These are phyloP conservation scores for Irpex sp. DNA, from an alignment of 1,284 basidiomycete species.

Conservation along the genomic window DNA sequence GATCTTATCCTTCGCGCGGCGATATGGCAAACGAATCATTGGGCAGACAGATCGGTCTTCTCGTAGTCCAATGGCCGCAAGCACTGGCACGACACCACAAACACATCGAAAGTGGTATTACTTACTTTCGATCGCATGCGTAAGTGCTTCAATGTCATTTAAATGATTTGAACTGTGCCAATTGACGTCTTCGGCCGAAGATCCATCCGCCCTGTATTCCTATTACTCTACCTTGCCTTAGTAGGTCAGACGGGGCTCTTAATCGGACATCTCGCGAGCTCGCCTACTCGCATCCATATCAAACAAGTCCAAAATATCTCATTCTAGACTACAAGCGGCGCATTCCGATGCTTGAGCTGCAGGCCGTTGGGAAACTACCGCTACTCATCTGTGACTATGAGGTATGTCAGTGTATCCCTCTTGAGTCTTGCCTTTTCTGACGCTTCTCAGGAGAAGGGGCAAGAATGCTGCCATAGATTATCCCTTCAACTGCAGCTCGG, in stretches of 20 bases:
- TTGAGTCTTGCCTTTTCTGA: neutral
- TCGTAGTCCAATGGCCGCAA: constrained; percentile 41
- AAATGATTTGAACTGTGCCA: neutral
- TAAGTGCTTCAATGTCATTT: constrained; percentile 38
- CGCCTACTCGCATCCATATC: too few species aligned
- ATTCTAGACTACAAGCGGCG: too few species aligned
- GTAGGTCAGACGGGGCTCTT: too few species aligned
- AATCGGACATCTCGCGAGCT: too few species aligned
- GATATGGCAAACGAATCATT: constrained; percentile 91
- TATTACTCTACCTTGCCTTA: too few species aligned
- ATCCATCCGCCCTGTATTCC: too few species aligned
- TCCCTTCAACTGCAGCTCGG: neutral
- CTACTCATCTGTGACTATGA: too few species aligned
- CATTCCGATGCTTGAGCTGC: too few species aligned
- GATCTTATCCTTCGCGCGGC: constrained; percentile 92
- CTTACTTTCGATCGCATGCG: constrained; percentile 91
- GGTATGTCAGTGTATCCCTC: neutral
- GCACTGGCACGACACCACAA: constrained; percentile 35
- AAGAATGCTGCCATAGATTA: neutral
- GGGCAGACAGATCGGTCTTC: constrained; percentile 78
- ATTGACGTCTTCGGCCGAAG: neutral
- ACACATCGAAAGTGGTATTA: constrained; percentile 79
- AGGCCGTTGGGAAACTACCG: too few species aligned
- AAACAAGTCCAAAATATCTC: too few species aligned
- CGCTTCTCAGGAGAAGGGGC: neutral